phyloP scores from a whole-genome alignment of 805 yeast genomes.

The Cyberlindnera samutprakarnensis region DNA sequence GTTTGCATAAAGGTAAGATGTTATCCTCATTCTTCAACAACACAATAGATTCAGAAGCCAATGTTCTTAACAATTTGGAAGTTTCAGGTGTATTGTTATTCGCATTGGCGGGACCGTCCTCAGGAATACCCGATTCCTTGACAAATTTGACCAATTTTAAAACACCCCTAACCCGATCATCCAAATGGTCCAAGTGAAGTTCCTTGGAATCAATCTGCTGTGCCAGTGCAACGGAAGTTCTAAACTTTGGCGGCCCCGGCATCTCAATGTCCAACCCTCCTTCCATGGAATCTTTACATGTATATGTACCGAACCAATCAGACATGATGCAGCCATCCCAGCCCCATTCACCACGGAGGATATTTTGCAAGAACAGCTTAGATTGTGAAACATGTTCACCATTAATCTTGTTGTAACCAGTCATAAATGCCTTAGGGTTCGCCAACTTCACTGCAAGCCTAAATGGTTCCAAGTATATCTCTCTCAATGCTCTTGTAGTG shows the following conservation, averaged over 20 bases:
- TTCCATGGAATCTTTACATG: constrained; percentile 36
- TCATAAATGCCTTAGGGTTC: constrained; percentile 48
- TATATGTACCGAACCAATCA: constrained; percentile 57
- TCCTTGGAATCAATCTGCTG: constrained; percentile 31
- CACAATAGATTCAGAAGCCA: constrained; percentile 47
- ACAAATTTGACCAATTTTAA: constrained; percentile 40
- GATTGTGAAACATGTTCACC: constrained; percentile 47
- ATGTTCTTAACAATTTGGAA: constrained; percentile 27
- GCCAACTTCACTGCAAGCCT: constrained; percentile 46
- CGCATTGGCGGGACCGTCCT: constrained; percentile 29
- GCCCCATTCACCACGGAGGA: constrained; percentile 48
- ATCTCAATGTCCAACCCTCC: constrained; percentile 56
- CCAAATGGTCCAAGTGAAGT: constrained; percentile 33
- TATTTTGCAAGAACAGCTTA: constrained; percentile 30
- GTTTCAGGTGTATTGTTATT: constrained; percentile 40
- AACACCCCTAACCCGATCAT: constrained; percentile 41
- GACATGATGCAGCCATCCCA: constrained; percentile 49
- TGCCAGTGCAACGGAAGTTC: constrained; percentile 27
- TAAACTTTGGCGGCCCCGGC: constrained; percentile 53
- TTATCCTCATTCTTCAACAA: constrained; percentile 45
- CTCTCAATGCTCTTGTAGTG: constrained; percentile 53
- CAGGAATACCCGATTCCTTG: constrained; percentile 35
- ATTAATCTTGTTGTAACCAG: constrained; percentile 53
- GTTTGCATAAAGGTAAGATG: constrained; percentile 39
- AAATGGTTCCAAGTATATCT: constrained; percentile 54